These are phyloP conservation scores for Penicillium sp. DNA, from an alignment of 2,329 filamentous ascomycete genomes.

Conservation along the genomic window DNA sequence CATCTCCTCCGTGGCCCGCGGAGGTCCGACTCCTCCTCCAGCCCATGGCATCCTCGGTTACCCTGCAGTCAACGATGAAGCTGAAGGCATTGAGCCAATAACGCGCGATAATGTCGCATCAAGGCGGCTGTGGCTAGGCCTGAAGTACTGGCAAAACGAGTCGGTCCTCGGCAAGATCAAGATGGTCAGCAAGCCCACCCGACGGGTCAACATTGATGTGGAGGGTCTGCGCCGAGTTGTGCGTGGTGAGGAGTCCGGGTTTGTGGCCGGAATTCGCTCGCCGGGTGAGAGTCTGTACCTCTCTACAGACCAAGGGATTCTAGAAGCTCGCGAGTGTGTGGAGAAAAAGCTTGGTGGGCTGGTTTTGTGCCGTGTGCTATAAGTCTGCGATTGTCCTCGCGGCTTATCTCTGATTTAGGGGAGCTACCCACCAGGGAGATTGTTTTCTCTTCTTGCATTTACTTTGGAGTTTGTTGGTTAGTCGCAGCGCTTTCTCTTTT, in stretches of 20 bases:
- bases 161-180: conserved; percentile 70
- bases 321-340: conserved; percentile 80
- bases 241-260: conserved; percentile 64
- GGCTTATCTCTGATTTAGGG: conserved; percentile 8
- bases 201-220: conserved; percentile 65
- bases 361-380: conserved; percentile 68
- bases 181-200: conserved; percentile 70
- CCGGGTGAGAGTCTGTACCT: conserved; percentile 82
- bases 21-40: conserved; percentile 59
- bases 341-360: conserved; percentile 77
- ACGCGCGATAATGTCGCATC: conserved; percentile 69
- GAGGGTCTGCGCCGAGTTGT: conserved; percentile 63
- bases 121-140: conserved; percentile 78
- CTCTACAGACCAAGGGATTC: conserved; percentile 70
- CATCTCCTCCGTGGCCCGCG: conserved; percentile 74
- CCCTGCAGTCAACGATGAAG: conserved; percentile 41
- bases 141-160: conserved; percentile 84
- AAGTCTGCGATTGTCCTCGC: conserved; percentile 14
- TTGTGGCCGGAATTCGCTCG: conserved; percentile 68
- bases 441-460: conserved; percentile 33
- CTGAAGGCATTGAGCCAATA: conserved; percentile 49
- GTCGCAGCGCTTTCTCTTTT: conserved; percentile 34
- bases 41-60: conserved; percentile 53
- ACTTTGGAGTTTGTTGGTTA: conserved; percentile 38
- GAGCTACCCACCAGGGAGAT: conserved; percentile 16